phyloP scores from a whole-genome alignment of 2,329 filamentous ascomycete species.

The Epichloe hybrida region DNA sequence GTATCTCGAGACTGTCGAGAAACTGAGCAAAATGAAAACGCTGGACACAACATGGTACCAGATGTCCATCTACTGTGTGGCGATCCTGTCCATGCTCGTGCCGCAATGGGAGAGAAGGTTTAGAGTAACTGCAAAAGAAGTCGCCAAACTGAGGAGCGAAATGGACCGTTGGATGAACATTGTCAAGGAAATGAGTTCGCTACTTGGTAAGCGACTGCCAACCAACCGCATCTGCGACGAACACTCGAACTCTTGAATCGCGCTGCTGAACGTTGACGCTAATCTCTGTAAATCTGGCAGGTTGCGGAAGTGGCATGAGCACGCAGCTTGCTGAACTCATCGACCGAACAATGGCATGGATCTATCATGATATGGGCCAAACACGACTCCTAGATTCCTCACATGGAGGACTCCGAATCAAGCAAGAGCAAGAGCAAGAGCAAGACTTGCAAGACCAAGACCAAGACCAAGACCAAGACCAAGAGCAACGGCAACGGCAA shows the following conservation, averaged over 20 bases:
- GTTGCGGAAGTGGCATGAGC: constrained; percentile 29
- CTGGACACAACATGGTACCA: constrained; percentile 72
- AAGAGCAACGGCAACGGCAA: too few species aligned
- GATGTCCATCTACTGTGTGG: constrained; percentile 56
- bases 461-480: too few species aligned
- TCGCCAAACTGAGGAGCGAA: constrained; percentile 47
- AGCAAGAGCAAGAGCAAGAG: constrained; percentile 19
- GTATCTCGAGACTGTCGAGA: constrained; percentile 45
- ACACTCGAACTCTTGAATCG: not conserved
- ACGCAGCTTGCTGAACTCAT: constrained; percentile 34
- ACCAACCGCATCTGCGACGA: not conserved
- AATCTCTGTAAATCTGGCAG: constrained; percentile 16
- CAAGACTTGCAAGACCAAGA: accelerated
- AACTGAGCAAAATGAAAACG: constrained; percentile 49
- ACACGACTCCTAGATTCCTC: constrained; percentile 14
- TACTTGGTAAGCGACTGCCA: constrained; percentile 40
- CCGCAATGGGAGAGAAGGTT: constrained; percentile 54
- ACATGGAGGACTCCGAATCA: constrained; percentile 15
- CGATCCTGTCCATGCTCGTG: constrained; percentile 60
- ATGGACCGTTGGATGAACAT: constrained; percentile 59
- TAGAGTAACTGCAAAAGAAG: constrained; percentile 41
- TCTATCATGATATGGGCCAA: constrained; percentile 34
- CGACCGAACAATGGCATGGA: constrained; percentile 37
- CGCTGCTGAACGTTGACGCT: constrained; percentile 2
- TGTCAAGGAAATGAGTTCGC: constrained; percentile 48